phyloP scores from a whole-genome alignment of 2,329 filamentous ascomycete genomes.

The Hypoxylon sp. region DNA sequence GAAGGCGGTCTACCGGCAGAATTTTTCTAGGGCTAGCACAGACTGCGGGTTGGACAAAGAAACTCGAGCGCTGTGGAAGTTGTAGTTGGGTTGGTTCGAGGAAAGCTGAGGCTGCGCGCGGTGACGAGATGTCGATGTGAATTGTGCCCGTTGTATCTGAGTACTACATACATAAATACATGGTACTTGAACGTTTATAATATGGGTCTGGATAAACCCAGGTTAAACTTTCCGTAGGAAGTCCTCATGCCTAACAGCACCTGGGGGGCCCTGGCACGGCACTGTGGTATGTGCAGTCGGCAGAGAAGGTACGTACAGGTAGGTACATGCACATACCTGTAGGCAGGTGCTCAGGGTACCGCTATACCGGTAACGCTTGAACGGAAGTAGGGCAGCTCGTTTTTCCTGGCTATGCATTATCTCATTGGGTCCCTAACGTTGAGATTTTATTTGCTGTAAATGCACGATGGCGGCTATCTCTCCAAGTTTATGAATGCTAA shows the following conservation, averaged over 20 bases:
- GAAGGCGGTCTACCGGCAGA: constrained; percentile 12
- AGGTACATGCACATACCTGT: background rate
- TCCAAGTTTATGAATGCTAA: constrained; percentile 13
- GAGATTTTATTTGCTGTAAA: constrained; percentile 28
- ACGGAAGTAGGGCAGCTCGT: background rate
- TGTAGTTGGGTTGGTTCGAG: constrained; percentile 33
- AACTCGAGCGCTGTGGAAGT: constrained; percentile 17
- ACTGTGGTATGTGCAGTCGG: no score
- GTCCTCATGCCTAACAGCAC: no score
- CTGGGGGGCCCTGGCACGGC: no score
- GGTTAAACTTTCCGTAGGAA: constrained; percentile 18
- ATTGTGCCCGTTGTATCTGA: constrained; percentile 30
- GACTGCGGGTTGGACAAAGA: constrained; percentile 15
- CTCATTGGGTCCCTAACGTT: constrained; percentile 30
- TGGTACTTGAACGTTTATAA: constrained; percentile 27
- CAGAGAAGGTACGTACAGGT: background rate
- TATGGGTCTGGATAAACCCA: constrained; percentile 35
- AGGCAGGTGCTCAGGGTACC: constrained; percentile 3
- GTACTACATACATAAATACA: constrained; percentile 8
- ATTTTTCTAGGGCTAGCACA: background rate
- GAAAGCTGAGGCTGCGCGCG: constrained; percentile 35
- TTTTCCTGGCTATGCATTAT: constrained; percentile 6
- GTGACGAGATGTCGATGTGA: constrained; percentile 41
- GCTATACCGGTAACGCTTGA: background rate
- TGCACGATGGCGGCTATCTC: constrained; percentile 34